Evolutionary conservation across 495 filamentous ascomycete species (phyloP), one percentile per base, ranked within the genome.

Genomic region (Tuber microsphaerosporum): DNA sequence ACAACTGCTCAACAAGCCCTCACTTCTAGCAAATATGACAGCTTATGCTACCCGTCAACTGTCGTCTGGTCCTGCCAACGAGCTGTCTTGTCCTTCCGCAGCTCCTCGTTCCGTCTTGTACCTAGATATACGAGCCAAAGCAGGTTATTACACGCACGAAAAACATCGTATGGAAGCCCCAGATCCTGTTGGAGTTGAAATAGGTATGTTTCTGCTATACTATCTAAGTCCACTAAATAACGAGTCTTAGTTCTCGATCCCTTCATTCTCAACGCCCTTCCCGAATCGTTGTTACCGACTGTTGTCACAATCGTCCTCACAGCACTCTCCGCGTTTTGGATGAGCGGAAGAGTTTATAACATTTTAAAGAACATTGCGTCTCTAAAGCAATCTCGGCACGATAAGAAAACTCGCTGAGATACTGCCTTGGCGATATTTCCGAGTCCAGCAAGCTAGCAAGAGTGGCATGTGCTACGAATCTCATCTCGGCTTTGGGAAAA

Each of bases 121-220:
- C 76, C 88, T 99, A 20, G 91, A 89, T 44, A 86, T 98, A 71
- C 85, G 87, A 73, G 88, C 94, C 14, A 89, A 90, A 17, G 93
- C 95, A 73, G 93, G 93, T 75, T 99, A 93, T 85, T 96, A 90
- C 84, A 91, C 92, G 26, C 84, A 87, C 46, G 88, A 97, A 77
- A 81, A 85, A 69, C 87, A 88, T 2, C 86, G 97, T 78, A 97
- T 98, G 94, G 82, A 85, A 71, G 79, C 88, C 77, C 91, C 93
- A 17, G 91, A 92, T 4, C 87, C 89, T 1, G 93, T 97, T 34
- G 84, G 87, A 73, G 92, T 91, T 31, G 94, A 99, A 83, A 87
- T 99, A 72, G 93, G 86, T 88, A 78, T 65, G 84, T 78, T 41
- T 69, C 65, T 39, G 71, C 37, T 2, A 69, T 45, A 71, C 26